Percentiles rank a stretch among this genome's conserved stretches.
Conservation (phyloP, 805 yeast genomes). For the Candida michaelii region DNA sequence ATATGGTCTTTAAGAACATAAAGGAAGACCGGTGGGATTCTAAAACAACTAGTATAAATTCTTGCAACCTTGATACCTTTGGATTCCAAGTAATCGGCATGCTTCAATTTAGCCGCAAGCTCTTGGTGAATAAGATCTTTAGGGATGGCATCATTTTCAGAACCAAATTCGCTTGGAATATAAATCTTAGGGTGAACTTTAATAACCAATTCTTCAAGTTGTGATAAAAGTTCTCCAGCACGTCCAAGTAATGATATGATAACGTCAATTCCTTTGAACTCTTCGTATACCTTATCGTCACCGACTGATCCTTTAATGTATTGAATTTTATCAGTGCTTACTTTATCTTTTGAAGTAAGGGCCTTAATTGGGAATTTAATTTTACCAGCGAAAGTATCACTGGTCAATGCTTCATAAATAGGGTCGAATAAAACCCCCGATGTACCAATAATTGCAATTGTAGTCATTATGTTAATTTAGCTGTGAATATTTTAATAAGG, state of each 20-base stretch:
- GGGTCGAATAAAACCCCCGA: slow-evolving; percentile 55
- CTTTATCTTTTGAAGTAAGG: slow-evolving; percentile 43
- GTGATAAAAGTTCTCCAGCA: slow-evolving; percentile 27
- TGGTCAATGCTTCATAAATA: slow-evolving; percentile 43
- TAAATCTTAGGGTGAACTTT: slow-evolving; percentile 48
- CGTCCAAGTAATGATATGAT: slow-evolving; percentile 45
- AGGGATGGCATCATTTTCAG: slow-evolving; percentile 32
- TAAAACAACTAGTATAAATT: slow-evolving; percentile 39
- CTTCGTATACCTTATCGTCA: slow-evolving; percentile 33
- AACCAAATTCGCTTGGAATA: slow-evolving; percentile 64
- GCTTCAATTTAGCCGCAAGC: slow-evolving; percentile 30
- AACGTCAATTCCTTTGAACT: slow-evolving; percentile 49
- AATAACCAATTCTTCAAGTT: slow-evolving; percentile 39
- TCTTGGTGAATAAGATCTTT: slow-evolving; percentile 30
- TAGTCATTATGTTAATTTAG: slow-evolving; percentile 14
- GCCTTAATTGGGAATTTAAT: slow-evolving; percentile 49
- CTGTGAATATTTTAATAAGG: slow-evolving; percentile 4
- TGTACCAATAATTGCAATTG: slow-evolving; percentile 53
- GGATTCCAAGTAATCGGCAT: slow-evolving; percentile 31
- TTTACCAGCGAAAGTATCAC: slow-evolving; percentile 42
- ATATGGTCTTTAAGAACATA: slow-evolving; percentile 34
- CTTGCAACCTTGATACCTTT: slow-evolving; percentile 50
- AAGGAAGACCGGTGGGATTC: slow-evolving; percentile 22
- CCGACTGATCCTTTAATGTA: slow-evolving; percentile 36
- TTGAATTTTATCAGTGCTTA: slow-evolving; percentile 34